Evolutionary conservation across 2,329 filamentous ascomycete species (phyloP).

Genomic region (Nemania serpens): DNA sequence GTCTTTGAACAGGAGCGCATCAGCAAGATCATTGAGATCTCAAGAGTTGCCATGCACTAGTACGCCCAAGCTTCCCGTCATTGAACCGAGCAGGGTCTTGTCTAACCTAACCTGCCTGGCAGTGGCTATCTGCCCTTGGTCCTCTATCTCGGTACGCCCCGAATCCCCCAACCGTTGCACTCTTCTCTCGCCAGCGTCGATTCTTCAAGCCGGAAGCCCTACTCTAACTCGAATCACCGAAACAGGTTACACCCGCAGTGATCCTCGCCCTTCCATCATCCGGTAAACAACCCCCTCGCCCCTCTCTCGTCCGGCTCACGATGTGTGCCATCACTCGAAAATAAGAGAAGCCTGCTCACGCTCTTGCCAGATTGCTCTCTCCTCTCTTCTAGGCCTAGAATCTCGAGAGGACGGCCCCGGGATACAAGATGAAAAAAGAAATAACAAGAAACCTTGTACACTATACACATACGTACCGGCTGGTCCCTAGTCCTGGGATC

Average conservation of each 20-base stretch:
- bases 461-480: slow-evolving; percentile 15
- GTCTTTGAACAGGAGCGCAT: slow-evolving; percentile 81
- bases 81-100: neutral
- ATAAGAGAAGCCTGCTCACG: slow-evolving; percentile 31
- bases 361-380: slow-evolving; percentile 59
- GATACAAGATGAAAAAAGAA: neutral
- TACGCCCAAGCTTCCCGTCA: slow-evolving; percentile 51
- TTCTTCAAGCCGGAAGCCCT: neutral
- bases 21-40: slow-evolving; percentile 92
- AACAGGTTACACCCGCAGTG: slow-evolving; percentile 88
- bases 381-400: slow-evolving; percentile 59
- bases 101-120: slow-evolving; percentile 11
- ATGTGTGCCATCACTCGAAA: neutral
- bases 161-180: slow-evolving; percentile 7
- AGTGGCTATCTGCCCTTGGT: slow-evolving; percentile 97
- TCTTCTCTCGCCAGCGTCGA: neutral
- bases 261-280: slow-evolving; percentile 78
- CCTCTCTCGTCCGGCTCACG: neutral
- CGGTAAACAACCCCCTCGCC: slow-evolving; percentile 48
- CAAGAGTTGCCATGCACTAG: slow-evolving; percentile 95
- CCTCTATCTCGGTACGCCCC: slow-evolving; percentile 82
- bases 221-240: slow-evolving; percentile 24
- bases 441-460: slow-evolving; percentile 11
- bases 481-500: slow-evolving; percentile 5
- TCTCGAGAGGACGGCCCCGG: neutral